Conservation (phyloP, 2,329 filamentous ascomycete species). For the Colletotrichum destructivum region DNA sequence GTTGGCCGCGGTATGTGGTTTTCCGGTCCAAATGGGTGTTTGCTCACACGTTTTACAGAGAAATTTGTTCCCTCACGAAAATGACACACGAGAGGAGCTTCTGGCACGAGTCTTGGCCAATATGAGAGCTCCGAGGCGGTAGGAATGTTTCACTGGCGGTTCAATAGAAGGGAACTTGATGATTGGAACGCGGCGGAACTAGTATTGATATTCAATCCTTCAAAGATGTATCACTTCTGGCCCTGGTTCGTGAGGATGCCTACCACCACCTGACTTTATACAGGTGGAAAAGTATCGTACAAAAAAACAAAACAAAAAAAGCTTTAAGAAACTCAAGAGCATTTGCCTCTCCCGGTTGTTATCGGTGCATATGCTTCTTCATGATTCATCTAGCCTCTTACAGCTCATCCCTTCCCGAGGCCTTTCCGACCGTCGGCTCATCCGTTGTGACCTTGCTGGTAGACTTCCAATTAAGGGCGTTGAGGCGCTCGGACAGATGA, state of each 20-base stretch:
- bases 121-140: slow-evolving; percentile 57
- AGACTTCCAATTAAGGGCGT: slow-evolving; percentile 90
- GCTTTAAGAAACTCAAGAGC: too few relatives aligned
- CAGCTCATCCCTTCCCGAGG: slow-evolving; percentile 81
- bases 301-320: neutral
- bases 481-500: slow-evolving; percentile 92
- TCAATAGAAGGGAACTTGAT: neutral
- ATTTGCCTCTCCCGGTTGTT: neutral
- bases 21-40: slow-evolving; percentile 12
- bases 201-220: neutral
- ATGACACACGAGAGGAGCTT: slow-evolving; percentile 62
- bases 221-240: neutral
- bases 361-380: slow-evolving; percentile 1
- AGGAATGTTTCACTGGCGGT: neutral
- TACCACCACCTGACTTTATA: neutral
- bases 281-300: slow-evolving; percentile 11
- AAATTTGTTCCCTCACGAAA: slow-evolving; percentile 61
- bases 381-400: slow-evolving; percentile 56
- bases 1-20: slow-evolving; percentile 79
- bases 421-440: slow-evolving; percentile 72
- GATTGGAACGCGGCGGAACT: neutral
- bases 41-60: slow-evolving; percentile 53
- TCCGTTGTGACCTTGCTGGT: slow-evolving; percentile 60
- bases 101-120: slow-evolving; percentile 64
- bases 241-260: neutral